A percentile compares a stretch with the other conserved stretches of the same genome.
Evolutionary conservation across 805 yeast species (phyloP).

Genomic region (Suhomyces kilbournensis): DNA sequence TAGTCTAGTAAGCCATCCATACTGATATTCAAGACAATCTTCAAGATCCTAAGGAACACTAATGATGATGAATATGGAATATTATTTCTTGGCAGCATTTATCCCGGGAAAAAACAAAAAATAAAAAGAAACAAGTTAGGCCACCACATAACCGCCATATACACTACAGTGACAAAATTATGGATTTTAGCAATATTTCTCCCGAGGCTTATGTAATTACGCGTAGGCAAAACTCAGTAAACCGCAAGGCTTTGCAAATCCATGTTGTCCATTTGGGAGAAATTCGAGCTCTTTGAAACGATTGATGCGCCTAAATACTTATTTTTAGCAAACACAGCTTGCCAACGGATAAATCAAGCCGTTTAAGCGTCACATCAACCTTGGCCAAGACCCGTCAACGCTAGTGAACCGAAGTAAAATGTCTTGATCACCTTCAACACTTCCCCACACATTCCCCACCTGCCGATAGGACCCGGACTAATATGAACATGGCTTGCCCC

Average conservation of each 20-base stretch:
- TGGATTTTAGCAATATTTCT: neutral
- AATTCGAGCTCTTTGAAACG: neutral
- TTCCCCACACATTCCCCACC: neutral
- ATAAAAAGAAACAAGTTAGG: neutral
- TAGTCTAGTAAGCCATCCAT: neutral
- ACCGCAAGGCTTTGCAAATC: neutral
- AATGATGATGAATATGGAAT: neutral
- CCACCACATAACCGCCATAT: neutral
- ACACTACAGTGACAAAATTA: neutral
- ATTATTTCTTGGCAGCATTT: neutral
- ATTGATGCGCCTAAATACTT: neutral
- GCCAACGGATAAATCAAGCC: neutral
- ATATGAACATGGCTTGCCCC: neutral
- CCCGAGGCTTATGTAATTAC: neutral
- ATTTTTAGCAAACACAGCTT: neutral
- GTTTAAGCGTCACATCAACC: neutral
- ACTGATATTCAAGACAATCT: neutral
- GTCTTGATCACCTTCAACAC: neutral
- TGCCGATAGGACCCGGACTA: neutral
- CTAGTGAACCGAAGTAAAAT: neutral
- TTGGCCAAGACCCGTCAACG: neutral
- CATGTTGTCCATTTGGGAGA: neutral
- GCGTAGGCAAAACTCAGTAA: neutral
- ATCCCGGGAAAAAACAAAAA: neutral
- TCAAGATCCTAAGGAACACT: neutral